Percentiles rank a stretch among this genome's conserved stretches.
phyloP scores from a whole-genome alignment of 2,329 filamentous ascomycete species.

The Epicoccum nigrum region DNA sequence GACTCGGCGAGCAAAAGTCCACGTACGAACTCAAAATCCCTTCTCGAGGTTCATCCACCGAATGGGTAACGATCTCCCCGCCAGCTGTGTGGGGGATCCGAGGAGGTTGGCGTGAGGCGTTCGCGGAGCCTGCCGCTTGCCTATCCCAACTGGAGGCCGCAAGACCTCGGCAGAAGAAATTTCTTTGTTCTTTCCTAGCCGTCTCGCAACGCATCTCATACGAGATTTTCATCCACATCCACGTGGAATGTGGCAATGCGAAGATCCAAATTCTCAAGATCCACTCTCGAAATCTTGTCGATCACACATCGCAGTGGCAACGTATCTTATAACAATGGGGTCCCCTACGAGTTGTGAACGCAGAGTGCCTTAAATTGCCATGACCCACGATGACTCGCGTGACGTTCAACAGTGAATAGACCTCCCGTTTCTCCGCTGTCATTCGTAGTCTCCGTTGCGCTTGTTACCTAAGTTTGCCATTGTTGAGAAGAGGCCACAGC shows the following conservation, averaged over 20 bases:
- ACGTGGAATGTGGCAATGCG: neutral
- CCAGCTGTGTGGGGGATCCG: slow-evolving; percentile 7
- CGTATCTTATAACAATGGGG: neutral
- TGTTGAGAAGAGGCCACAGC: slow-evolving; percentile 4
- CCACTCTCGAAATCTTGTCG: neutral
- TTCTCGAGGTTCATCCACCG: neutral
- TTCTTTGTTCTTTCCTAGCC: neutral
- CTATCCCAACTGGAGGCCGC: neutral
- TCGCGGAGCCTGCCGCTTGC: neutral
- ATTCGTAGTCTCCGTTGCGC: neutral
- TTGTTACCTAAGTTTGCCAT: neutral
- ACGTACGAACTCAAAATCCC: neutral
- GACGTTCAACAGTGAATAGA: neutral
- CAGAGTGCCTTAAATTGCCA: neutral
- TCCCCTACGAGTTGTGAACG: neutral
- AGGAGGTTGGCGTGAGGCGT: neutral
- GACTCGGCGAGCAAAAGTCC: neutral
- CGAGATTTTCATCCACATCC: slow-evolving; percentile 4
- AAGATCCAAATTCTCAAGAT: slow-evolving; percentile 2
- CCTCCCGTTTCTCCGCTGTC: slow-evolving; percentile 8
- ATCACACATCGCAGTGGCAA: slow-evolving; percentile 3
- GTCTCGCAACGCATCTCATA: neutral
- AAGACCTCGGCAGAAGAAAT: neutral
- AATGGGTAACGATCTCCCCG: slow-evolving; percentile 2
- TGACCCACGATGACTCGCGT: slow-evolving; percentile 8